Base-by-base conservation (phyloP, 805 yeast genomes). In the Priceomyces carsonii region DNA sequence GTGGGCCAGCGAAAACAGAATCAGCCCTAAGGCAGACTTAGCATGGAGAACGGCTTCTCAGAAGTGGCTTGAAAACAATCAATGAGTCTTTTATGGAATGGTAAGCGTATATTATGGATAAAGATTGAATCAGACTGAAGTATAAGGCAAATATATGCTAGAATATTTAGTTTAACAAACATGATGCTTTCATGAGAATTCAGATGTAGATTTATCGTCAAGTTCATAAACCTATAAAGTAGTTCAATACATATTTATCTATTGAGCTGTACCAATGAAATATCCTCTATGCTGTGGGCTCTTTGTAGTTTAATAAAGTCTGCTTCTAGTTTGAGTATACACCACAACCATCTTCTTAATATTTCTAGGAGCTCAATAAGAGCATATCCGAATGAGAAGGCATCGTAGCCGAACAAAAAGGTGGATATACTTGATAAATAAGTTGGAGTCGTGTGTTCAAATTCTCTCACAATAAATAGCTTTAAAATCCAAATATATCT, bases 341-440 rank as follows among this genome's bases (percentile, higher is more conserved):
- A 77, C 99, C 99, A 93, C 33, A 88, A 61, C 79, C 90, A 86
- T 53, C 99, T 74, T 61, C 99, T 73, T 6, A 82, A 46, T 5
- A 93, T 67, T 55, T 93, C 99, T 35, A 90, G 59, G 3, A 77
- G 45, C 51, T 90, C 93, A 36, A 87, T 63, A 8, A 75, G 59
- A 43, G 85, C 82, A 38, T 80, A 73, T 1, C 93, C 90, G 18
- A 70, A 58, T 16, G 75, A 69, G 16, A 61, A 59, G 17, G 57
- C 57, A 46, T 65, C 67, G 39, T 59, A 57, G 3, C 69, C 71
- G 41, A 64, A 68, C 32, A 68, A 49, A 34, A 58, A 60, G 5
- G 55, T 48, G 6, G 60, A 51, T 16, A 57, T 44, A 21, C 45
- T 40, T 26, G 42, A 42, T 5, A 52, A 29, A 17, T 42, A 30